Evolutionary conservation across 495 filamentous ascomycete species (phyloP).

Genomic region (Talaromyces trachyspermus): DNA sequence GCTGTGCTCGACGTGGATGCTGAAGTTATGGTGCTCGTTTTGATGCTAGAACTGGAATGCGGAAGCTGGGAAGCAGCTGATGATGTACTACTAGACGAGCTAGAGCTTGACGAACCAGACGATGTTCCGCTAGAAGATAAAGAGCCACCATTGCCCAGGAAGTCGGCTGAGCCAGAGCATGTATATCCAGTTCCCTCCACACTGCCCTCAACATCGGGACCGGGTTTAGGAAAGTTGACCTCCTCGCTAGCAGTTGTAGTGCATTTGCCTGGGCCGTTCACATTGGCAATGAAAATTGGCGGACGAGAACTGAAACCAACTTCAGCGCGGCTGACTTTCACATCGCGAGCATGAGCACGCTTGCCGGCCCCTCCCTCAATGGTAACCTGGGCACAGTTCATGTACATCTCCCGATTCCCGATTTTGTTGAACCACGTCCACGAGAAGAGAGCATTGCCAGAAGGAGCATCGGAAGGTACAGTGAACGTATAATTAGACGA

Average conservation of each 20-base stretch:
- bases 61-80: neutral
- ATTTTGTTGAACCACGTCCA: constrained; percentile 92
- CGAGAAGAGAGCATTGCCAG: constrained; percentile 56
- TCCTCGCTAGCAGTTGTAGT: constrained; percentile 49
- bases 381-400: constrained; percentile 78
- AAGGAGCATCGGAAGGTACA: constrained; percentile 36
- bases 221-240: constrained; percentile 58
- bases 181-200: constrained; percentile 24
- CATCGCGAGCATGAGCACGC: constrained; percentile 16
- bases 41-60: neutral
- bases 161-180: constrained; percentile 22
- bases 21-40: neutral
- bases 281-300: constrained; percentile 68
- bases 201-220: constrained; percentile 47
- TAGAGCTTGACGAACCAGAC: neutral
- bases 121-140: constrained; percentile 10
- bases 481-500: constrained; percentile 41
- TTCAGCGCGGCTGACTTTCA: constrained; percentile 15
- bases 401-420: constrained; percentile 90
- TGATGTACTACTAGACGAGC: too few species aligned
- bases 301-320: constrained; percentile 53
- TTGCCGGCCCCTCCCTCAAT: constrained; percentile 47
- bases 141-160: constrained; percentile 12
- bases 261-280: constrained; percentile 39
- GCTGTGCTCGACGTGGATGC: neutral